Evolutionary conservation across 2,329 filamentous ascomycete species (phyloP).

Genomic region (Neonectria faginata): DNA sequence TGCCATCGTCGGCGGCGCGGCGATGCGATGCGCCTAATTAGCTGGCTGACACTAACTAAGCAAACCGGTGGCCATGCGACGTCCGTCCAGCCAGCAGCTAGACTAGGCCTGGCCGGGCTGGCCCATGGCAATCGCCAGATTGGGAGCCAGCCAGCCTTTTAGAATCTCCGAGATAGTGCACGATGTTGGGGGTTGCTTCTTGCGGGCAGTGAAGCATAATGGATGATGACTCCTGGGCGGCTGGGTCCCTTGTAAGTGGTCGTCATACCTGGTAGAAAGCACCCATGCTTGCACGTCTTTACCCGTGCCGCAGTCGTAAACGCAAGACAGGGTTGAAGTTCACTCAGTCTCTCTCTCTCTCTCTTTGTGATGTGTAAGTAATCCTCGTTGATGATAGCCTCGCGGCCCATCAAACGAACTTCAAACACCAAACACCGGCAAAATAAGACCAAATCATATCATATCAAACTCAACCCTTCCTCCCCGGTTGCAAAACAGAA

Average conservation of each 20-base stretch:
- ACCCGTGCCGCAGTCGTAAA: neutral
- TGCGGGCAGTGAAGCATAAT: too few relatives aligned
- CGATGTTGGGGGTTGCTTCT: neutral
- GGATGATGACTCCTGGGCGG: too few relatives aligned
- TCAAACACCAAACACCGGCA: too few relatives aligned
- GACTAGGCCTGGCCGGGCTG: slow-evolving; percentile 8
- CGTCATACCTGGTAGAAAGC: neutral
- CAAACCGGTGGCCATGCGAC: slow-evolving; percentile 22
- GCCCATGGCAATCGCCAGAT: neutral
- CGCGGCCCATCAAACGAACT: slow-evolving; percentile 1
- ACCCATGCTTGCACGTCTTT: neutral
- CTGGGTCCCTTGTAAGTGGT: too few relatives aligned
- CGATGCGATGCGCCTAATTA: slow-evolving; percentile 23
- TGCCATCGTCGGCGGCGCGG: slow-evolving; percentile 16
- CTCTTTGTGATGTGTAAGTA: neutral
- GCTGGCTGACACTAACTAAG: neutral
- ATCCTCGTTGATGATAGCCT: neutral
- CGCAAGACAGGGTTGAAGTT: too few relatives aligned
- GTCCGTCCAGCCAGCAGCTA: neutral
- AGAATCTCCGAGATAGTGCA: slow-evolving; percentile 1
- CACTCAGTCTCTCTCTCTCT: too few relatives aligned
- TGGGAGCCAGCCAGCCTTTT: neutral
- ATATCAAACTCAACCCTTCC: too few relatives aligned
- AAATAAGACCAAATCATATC: too few relatives aligned
- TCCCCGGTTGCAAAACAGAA: slow-evolving; percentile 7